Percentiles rank a stretch among this genome's conserved stretches.
These are phyloP conservation scores for Coemansia sp. DNA, from an alignment of 192 early-diverging fungal species.

Conservation along the genomic window DNA sequence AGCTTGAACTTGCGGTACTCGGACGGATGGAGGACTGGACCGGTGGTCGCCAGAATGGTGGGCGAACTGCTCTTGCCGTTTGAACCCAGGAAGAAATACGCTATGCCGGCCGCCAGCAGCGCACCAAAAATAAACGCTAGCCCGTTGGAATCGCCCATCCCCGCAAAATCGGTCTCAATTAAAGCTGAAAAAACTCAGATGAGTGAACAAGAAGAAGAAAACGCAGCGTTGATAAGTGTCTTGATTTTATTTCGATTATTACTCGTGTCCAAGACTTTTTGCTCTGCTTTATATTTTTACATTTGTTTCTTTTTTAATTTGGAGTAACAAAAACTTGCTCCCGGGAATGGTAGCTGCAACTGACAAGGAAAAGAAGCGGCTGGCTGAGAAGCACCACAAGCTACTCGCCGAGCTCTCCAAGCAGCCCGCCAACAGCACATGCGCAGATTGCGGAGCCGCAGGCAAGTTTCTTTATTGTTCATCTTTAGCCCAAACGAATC, in stretches of 20 bases:
- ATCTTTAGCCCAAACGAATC: neutral
- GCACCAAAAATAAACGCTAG: constrained; percentile 12
- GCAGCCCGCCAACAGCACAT: constrained; percentile 68
- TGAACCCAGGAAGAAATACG: constrained; percentile 28
- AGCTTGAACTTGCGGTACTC: constrained; percentile 78
- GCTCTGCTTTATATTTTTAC: constrained; percentile 2
- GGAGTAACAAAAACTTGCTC: no score
- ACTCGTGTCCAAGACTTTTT: neutral
- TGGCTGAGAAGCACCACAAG: constrained; percentile 69
- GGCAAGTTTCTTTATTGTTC: constrained; percentile 47
- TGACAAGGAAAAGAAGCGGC: constrained; percentile 62
- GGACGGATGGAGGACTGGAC: constrained; percentile 63
- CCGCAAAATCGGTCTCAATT: neutral
- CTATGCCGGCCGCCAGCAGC: constrained; percentile 41
- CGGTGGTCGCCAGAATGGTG: constrained; percentile 10
- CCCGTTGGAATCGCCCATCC: constrained; percentile 3
- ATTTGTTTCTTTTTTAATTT: neutral
- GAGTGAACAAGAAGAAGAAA: neutral
- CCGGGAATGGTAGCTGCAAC: constrained; percentile 38
- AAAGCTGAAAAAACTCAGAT: constrained; percentile 5
- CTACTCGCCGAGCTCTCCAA: constrained; percentile 67
- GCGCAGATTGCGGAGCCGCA: constrained; percentile 74
- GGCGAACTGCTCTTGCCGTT: constrained; percentile 7
- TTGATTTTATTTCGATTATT: no score
- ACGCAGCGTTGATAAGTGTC: no score